Evolutionary conservation across 2,329 filamentous ascomycete species (phyloP).

Genomic region (Aureobasidium pullulans): DNA sequence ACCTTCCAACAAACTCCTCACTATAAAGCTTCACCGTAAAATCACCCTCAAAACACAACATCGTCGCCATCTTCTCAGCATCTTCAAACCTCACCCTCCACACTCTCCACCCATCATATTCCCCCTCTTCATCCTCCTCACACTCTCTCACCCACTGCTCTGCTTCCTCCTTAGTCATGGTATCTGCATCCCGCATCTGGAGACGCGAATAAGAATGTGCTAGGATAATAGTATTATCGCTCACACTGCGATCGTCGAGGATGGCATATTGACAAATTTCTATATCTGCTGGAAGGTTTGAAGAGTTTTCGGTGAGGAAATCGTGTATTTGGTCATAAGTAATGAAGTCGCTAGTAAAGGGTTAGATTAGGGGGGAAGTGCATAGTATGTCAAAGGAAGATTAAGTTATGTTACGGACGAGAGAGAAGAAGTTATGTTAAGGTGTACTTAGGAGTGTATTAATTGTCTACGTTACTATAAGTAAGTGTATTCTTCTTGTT

Average conservation of each 20-base stretch:
- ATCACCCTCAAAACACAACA: neutral
- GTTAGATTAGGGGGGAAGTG: neutral
- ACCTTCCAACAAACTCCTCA: neutral
- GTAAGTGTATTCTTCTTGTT: too few species aligned
- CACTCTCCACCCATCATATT: neutral
- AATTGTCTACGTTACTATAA: neutral
- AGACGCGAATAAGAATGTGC: neutral
- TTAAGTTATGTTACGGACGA: neutral
- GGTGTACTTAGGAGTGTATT: neutral
- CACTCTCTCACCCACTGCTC: neutral
- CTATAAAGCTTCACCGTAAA: neutral
- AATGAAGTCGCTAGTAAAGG: neutral
- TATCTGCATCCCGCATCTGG: neutral
- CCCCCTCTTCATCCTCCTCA: neutral
- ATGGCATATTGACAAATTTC: neutral
- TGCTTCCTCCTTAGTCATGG: neutral
- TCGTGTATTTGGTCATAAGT: neutral
- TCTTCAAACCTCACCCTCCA: neutral
- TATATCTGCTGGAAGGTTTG: neutral
- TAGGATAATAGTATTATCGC: neutral
- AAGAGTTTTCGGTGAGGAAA: too few species aligned
- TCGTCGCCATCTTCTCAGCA: neutral
- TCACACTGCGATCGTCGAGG: neutral
- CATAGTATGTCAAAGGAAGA: neutral
- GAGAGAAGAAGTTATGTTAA: neutral